Percentiles rank a stretch among this genome's conserved stretches.
Conservation (phyloP, 345 rosid species). For the Salix exigua region DNA sequence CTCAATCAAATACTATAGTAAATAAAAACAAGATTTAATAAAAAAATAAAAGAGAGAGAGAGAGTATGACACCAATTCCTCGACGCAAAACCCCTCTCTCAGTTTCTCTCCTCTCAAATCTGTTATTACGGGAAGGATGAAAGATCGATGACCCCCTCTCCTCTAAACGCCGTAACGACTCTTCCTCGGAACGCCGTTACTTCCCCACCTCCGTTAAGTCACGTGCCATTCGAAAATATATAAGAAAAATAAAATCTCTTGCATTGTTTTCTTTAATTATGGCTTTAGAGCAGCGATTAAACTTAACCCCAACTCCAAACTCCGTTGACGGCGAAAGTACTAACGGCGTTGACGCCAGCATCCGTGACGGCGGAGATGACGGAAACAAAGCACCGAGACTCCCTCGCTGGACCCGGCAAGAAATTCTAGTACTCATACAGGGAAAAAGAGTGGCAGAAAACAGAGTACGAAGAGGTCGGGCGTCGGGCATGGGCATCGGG, state of each 20-base stretch:
- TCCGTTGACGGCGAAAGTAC: slow-evolving; percentile 35
- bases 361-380: slow-evolving; percentile 55
- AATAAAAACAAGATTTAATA: neutral
- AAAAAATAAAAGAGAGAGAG: neutral
- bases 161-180: slow-evolving; percentile 48
- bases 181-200: slow-evolving; percentile 47
- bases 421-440: slow-evolving; percentile 86
- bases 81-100: slow-evolving; percentile 8
- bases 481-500: slow-evolving; percentile 62
- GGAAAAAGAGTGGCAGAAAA: slow-evolving; percentile 94
- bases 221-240: slow-evolving; percentile 32
- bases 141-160: slow-evolving; percentile 3
- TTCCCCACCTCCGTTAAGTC: slow-evolving; percentile 22
- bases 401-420: slow-evolving; percentile 98
- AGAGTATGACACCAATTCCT: neutral
- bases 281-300: slow-evolving; percentile 20
- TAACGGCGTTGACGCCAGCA: slow-evolving; percentile 37
- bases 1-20: slow-evolving; percentile 1
- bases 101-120: slow-evolving; percentile 6
- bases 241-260: neutral
- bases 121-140: neutral
- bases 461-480: slow-evolving; percentile 70
- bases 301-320: slow-evolving; percentile 2
- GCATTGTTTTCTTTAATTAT: slow-evolving; percentile 7
- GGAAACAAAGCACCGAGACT: slow-evolving; percentile 63